Evolutionary conservation across 75 land plant genomes (phyloP).

Genomic region (Isoetes taiwanensis): DNA sequence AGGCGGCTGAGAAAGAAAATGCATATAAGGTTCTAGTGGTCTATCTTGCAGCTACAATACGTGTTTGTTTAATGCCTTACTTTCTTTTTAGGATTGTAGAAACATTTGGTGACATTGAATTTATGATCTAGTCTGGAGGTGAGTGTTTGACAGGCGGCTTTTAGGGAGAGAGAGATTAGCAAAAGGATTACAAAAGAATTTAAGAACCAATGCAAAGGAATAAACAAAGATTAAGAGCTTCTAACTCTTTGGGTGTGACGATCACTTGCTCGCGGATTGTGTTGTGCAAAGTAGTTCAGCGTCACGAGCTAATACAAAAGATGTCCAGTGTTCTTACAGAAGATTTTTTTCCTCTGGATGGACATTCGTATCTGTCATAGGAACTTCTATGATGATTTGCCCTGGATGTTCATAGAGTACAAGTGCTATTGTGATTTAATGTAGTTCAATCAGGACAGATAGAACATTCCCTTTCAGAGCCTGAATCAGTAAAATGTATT

Average conservation of each 20-base stretch:
- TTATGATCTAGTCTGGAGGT: not conserved
- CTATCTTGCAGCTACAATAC: not conserved
- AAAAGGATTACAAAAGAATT: conserved; percentile 59
- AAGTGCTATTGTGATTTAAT: too few species aligned
- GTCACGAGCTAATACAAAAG: too few species aligned
- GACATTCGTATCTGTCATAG: not conserved
- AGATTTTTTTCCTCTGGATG: too few species aligned
- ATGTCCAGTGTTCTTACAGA: too few species aligned
- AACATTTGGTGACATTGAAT: not conserved
- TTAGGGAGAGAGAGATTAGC: conserved; percentile 52
- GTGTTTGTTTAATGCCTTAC: not conserved
- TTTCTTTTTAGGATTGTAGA: not conserved
- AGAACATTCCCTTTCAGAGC: too few species aligned
- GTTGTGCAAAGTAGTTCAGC: too few species aligned
- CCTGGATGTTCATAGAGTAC: too few species aligned
- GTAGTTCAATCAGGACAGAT: too few species aligned
- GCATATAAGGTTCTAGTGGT: conserved; percentile 53
- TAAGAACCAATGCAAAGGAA: conserved; percentile 44
- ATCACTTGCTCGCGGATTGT: conserved; percentile 41
- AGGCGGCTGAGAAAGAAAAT: conserved; percentile 69
- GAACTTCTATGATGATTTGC: not conserved
- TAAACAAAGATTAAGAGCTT: conserved; percentile 62
- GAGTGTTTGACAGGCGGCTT: conserved; percentile 43
- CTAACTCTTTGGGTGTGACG: conserved; percentile 46
- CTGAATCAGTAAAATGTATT: too few species aligned